Base-by-base conservation (phyloP, 805 yeast species). In the Candida argentea region DNA sequence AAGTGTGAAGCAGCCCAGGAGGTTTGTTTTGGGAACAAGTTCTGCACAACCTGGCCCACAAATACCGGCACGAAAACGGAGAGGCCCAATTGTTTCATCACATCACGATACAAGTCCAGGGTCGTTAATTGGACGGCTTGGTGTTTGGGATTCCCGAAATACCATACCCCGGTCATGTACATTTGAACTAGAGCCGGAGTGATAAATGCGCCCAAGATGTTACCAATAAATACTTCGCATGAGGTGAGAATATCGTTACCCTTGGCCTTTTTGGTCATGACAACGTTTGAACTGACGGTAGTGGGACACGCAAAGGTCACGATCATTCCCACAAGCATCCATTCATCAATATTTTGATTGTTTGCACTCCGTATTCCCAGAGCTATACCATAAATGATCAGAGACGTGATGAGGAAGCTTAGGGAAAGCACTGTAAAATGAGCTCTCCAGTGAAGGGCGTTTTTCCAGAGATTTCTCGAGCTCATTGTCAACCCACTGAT, bases 301-400 rank as follows among this genome's bases (percentile, higher is more conserved):
- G 95, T 86, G 16, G 95, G 95, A 50, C 93, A 82, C 8, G 89
- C 70, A 17, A 83, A 82, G 2, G 94, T 81, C 25, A 84, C 79
- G 12, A 86, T 70, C 33, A 86, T 52, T 1, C 95, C 95, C 9
- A 80, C 80, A 14, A 86, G 57, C 40, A 84, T 67, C 84, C 91
- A 84, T 19, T 70, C 65, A 40, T 76, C 77, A 20, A 85, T 81
- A n/a, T 57, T 47, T 1, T 57, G 50, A 44, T 81, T 66, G 26
- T 46, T 40, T 0, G 91, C 72, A 3, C 59, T 60, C 36, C 67
- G 65, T 16, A 84, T 74, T 0, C 81, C 94, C 31, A 67, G 53
- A 23, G 76, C 76, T 28, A 85, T 59, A 1, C 91, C 95, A 50
- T 60, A 85, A 35, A 83, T 75, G 12, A 78, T 73, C 3, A 82